phyloP scores from a whole-genome alignment of 129 eudicot genomes.

The Flaveria bidentis region DNA sequence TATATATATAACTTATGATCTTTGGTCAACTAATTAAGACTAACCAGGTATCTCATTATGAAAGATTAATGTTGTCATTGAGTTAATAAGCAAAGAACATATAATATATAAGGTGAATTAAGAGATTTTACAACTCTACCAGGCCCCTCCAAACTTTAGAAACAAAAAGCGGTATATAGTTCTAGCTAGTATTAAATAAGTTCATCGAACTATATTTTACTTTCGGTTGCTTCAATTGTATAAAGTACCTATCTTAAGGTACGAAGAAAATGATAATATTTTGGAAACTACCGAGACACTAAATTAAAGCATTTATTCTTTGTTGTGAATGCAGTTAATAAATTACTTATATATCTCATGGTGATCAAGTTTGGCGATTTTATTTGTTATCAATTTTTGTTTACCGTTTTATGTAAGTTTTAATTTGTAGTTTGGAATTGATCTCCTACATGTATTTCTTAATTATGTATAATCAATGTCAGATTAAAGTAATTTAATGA shows the following conservation, averaged over 20 bases:
- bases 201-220: not conserved
- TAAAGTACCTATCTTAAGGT: not conserved
- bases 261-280: not conserved
- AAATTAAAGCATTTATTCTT: not conserved
- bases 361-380: too few species aligned
- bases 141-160: slow-evolving; percentile 1
- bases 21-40: not conserved
- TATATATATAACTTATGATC: slow-evolving; percentile 1
- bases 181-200: not conserved
- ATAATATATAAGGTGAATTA: not conserved
- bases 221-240: not conserved
- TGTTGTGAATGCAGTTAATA: too few species aligned
- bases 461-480: too few species aligned
- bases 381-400: not conserved
- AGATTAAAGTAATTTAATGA: too few species aligned
- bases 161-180: not conserved
- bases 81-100: not conserved
- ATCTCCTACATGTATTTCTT: too few species aligned
- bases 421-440: too few species aligned
- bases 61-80: not conserved
- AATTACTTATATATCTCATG: too few species aligned
- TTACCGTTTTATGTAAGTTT: not conserved
- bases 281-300: not conserved
- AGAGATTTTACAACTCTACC: not conserved
- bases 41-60: not conserved